These are phyloP conservation scores for Fraxinus ornus DNA, from an alignment of 305 asterid species.

Conservation along the genomic window DNA sequence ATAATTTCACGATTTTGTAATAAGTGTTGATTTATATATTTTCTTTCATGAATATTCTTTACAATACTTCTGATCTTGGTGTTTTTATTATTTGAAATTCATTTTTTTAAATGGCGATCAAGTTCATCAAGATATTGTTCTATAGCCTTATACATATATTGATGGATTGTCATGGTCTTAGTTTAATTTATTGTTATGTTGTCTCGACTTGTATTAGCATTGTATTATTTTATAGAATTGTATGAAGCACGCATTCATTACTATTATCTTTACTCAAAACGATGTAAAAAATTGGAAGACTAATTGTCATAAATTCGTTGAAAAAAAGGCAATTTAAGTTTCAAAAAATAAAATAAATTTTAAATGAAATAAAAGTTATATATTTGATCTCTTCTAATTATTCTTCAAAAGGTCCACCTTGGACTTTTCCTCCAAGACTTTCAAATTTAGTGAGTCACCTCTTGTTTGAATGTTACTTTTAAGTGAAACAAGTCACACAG, in stretches of 20 bases:
- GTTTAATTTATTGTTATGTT: neutral
- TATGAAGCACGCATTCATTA: neutral
- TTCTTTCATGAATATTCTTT: neutral
- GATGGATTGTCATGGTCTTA: neutral
- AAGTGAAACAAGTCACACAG: neutral
- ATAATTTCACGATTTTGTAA: neutral
- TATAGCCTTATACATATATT: neutral
- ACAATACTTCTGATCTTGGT: neutral
- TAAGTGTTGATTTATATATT: neutral
- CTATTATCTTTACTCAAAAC: neutral
- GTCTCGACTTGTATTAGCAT: neutral
- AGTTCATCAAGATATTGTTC: neutral
- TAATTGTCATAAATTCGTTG: too few species aligned
- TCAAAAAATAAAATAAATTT: too few species aligned
- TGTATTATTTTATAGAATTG: too few species aligned
- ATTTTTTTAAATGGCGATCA: neutral
- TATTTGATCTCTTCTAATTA: too few species aligned
- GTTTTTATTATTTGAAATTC: neutral
- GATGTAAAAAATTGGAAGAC: neutral
- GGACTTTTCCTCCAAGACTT: too few species aligned
- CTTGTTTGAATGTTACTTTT: neutral
- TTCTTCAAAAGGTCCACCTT: neutral
- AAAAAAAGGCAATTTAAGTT: neutral
- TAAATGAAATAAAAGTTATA: too few species aligned
- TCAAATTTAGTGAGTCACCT: neutral